Conservation (phyloP, 23 red algal species). For the Gracilariopsis chorda region DNA sequence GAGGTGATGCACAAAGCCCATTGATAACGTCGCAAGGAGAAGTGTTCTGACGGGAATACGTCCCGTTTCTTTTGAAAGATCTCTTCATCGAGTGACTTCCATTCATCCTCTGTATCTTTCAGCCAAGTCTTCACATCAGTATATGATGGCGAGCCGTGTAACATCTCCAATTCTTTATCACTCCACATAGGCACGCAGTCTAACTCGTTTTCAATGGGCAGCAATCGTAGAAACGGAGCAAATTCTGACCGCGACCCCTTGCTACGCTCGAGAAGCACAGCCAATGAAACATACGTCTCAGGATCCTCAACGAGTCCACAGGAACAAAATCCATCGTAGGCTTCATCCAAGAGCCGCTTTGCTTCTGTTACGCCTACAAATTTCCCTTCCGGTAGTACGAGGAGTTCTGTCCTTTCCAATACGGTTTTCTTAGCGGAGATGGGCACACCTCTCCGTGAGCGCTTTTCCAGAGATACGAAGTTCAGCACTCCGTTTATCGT, state of each 20-base stretch:
- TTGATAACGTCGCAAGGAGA: not conserved
- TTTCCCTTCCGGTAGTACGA: not conserved
- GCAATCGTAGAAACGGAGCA: not conserved
- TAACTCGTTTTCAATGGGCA: not conserved
- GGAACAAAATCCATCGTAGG: not conserved
- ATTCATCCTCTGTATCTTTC: not conserved
- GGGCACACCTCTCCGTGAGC: not conserved
- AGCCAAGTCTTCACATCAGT: not conserved
- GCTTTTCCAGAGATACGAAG: not conserved
- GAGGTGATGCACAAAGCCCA: not conserved
- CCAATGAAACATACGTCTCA: not conserved
- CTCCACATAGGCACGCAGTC: not conserved
- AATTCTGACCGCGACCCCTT: not conserved
- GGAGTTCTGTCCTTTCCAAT: not conserved
- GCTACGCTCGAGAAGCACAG: not conserved
- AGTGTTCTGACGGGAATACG: not conserved
- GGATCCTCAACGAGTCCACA: not conserved
- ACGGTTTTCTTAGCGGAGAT: not conserved
- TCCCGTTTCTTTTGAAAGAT: not conserved
- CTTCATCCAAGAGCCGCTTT: not conserved
- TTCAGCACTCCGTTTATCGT: not conserved
- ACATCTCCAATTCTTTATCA: not conserved
- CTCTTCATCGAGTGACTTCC: not conserved
- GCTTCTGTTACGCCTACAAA: not conserved
- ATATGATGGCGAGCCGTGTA: not conserved